These are phyloP conservation scores for Umbilicus rupestris DNA, from an alignment of 164 flowering plant species.

Conservation along the genomic window DNA sequence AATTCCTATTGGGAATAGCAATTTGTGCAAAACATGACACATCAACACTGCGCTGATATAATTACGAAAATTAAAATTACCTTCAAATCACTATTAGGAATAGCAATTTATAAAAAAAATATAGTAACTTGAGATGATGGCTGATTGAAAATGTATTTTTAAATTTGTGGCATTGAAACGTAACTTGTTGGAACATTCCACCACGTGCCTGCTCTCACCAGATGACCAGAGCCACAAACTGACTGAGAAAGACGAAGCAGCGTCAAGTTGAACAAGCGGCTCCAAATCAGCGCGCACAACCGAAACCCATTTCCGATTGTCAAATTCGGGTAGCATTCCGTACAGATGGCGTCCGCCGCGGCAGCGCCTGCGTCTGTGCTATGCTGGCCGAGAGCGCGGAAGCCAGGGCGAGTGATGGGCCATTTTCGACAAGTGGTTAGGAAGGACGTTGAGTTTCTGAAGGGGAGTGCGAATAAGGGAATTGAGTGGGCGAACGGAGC, in stretches of 20 bases:
- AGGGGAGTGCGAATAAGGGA: conserved; percentile 30
- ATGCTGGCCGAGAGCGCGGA: background rate
- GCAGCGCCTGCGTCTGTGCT: conserved; percentile 3
- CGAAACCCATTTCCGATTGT: background rate
- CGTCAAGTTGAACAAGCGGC: background rate
- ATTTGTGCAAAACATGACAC: too few species aligned
- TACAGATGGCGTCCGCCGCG: background rate
- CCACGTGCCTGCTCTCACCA: background rate
- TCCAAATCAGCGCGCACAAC: background rate
- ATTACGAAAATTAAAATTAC: too few species aligned
- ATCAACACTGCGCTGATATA: too few species aligned
- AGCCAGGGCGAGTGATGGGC: conserved; percentile 14
- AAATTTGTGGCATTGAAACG: too few species aligned
- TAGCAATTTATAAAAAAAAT: too few species aligned
- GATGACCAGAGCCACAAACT: conserved; percentile 3
- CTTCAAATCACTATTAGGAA: too few species aligned
- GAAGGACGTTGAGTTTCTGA: conserved; percentile 56
- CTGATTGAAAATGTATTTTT: too few species aligned
- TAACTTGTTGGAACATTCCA: too few species aligned
- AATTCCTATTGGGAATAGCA: too few species aligned
- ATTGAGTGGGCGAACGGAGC: conserved; percentile 48
- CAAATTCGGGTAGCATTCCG: background rate
- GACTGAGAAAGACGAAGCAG: background rate
- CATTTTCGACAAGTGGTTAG: conserved; percentile 45
- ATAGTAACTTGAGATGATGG: too few species aligned